phyloP scores from a whole-genome alignment of 2,329 filamentous ascomycete genomes.

The Aotearoamyces nothofagi region DNA sequence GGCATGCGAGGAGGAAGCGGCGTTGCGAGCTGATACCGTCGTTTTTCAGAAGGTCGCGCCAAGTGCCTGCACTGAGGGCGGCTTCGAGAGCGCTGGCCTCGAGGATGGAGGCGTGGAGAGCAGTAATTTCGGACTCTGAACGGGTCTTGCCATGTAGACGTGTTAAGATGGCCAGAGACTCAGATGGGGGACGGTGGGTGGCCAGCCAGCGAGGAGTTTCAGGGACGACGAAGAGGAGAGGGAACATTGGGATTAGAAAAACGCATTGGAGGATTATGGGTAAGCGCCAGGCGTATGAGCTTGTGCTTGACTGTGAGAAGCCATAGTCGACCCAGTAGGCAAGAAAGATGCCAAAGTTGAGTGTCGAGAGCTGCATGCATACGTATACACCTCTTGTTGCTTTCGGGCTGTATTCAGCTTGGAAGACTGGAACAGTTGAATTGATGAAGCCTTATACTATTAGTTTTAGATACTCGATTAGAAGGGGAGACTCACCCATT shows the following conservation, averaged over 20 bases:
- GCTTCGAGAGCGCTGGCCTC: constrained; percentile 9
- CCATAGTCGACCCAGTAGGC: constrained; percentile 98
- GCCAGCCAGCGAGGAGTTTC: constrained; percentile 93
- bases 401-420: constrained; percentile 25
- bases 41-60: constrained; percentile 24
- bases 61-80: constrained; percentile 19
- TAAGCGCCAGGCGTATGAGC: constrained; percentile 76
- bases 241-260: constrained; percentile 69
- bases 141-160: constrained; percentile 42
- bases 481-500: constrained; percentile 22
- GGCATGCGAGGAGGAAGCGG: constrained; percentile 30
- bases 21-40: constrained; percentile 33
- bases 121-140: constrained; percentile 21
- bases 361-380: constrained; percentile 23
- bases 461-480: background rate
- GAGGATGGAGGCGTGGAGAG: constrained; percentile 11
- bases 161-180: constrained; percentile 89
- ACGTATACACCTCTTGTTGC: constrained; percentile 18
- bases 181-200: constrained; percentile 89
- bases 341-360: constrained; percentile 48
- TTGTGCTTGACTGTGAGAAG: constrained; percentile 58
- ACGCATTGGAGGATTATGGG: constrained; percentile 78
- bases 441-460: constrained; percentile 10
- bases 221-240: constrained; percentile 78
- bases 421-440: constrained; percentile 35